Conservation (phyloP, 2,329 filamentous ascomycete species). For the Fusarium nodosum region DNA sequence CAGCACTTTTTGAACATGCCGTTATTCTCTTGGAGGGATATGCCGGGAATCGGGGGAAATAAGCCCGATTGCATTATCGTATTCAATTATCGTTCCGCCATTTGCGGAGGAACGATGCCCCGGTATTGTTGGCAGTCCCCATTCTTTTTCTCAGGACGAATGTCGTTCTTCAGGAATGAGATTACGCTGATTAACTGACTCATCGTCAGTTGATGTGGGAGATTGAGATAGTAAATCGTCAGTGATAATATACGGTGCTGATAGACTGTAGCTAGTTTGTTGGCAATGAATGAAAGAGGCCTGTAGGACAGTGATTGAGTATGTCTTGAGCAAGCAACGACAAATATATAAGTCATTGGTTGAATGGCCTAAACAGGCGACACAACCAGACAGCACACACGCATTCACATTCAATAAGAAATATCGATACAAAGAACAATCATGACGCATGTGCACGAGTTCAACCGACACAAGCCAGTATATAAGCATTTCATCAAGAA, state of each 20-base stretch:
- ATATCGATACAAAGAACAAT: fast-evolving
- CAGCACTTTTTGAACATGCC: not conserved
- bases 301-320: not conserved
- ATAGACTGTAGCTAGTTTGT: not conserved
- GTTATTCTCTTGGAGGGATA: not conserved
- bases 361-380: not conserved
- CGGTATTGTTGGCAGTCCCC: not conserved
- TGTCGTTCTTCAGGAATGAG: not conserved
- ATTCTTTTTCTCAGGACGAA: not conserved
- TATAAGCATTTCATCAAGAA: not conserved
- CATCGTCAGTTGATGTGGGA: no score
- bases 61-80: not conserved
- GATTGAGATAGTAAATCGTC: not conserved
- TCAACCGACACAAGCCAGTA: fast-evolving
- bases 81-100: not conserved
- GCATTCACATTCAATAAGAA: not conserved
- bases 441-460: not conserved
- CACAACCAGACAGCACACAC: not conserved
- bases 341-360: not conserved
- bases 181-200: not conserved
- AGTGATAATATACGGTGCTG: not conserved
- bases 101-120: not conserved
- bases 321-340: not conserved
- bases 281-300: not conserved
- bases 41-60: constrained; percentile 1